Evolutionary conservation across 2,329 filamentous ascomycete genomes (phyloP), one percentile per base, ranked within the genome.

Genomic region (Samsoniella hepiali): DNA sequence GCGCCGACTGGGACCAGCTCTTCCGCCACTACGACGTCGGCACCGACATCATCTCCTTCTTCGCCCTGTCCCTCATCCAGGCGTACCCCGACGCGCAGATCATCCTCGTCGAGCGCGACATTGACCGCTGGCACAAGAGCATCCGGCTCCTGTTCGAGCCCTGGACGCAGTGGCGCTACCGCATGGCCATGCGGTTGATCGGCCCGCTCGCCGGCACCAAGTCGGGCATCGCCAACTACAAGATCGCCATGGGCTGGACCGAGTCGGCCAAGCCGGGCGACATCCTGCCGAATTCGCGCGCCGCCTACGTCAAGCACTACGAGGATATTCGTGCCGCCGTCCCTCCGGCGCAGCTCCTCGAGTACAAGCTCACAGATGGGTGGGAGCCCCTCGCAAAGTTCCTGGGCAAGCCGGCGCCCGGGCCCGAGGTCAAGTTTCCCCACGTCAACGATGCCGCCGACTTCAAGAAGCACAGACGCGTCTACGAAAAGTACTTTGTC

Each of bases 331-430:
- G 69, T 6, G 67, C 68, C 0, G 65, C 66, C 3, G 70, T 72
- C 1, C 64, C 70, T 0, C n/a, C 27, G 0, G 68, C 68, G 0
- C 65, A 65, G 50, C 64, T 77, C 11, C 63, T 77, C n/a, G 69
- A 75, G 27, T 75, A 67, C 22, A 65, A 68, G 27, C 55, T 74
- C 3, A 59, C 63, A 2, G 68, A 71, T 11, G 76, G 73, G 1
- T 77, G 75, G 74, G 68, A 65, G 31, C 72, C 76, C 1, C 51
- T 77, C 6, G 77, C 75, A 27, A 47, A 62, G 2, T 76, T 77
- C 29, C 45, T 77, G 15, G 73, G 70, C 0, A 75, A 73, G 63
- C 34, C 71, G 0, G 58, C 73, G 8, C 75, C 74, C 0, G 53
- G 17, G 9, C 59, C 66, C 1, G 66, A 65, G 2, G 65, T 65